phyloP scores from a whole-genome alignment of 495 filamentous ascomycete genomes.

The Glarea lozoyensis region DNA sequence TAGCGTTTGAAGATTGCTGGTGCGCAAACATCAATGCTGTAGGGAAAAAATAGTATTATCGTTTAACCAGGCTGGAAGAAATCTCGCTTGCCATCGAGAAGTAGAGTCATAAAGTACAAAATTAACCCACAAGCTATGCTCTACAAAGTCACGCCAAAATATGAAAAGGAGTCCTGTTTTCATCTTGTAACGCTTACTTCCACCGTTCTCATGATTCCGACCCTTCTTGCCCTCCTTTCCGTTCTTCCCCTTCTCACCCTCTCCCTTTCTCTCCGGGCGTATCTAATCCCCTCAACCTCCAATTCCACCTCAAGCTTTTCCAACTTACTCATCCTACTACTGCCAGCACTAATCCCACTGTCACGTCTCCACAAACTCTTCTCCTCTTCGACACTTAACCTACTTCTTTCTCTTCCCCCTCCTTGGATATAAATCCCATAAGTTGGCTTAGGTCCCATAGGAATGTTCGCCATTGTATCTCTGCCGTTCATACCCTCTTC shows the following conservation, averaged over 20 bases:
- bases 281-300: neutral
- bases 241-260: neutral
- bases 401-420: neutral
- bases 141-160: too few relatives aligned
- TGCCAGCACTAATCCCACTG: neutral
- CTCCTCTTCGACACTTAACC: neutral
- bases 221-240: neutral
- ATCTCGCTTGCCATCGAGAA: too few relatives aligned
- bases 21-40: too few relatives aligned
- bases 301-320: neutral
- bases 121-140: too few relatives aligned
- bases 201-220: constrained; percentile 1
- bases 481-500: neutral
- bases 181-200: constrained; percentile 2
- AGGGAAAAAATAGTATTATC: too few relatives aligned
- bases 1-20: too few relatives aligned
- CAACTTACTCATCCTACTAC: neutral
- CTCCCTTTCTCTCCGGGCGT: neutral
- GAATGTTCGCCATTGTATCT: neutral
- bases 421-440: neutral
- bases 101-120: too few relatives aligned
- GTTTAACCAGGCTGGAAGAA: too few relatives aligned
- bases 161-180: too few relatives aligned
- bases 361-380: neutral
- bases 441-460: neutral